A percentile compares a stretch with the other conserved stretches of the same genome.
Evolutionary conservation across 306 rosid genomes (phyloP).

Genomic region (Astragalus membranaceus): DNA sequence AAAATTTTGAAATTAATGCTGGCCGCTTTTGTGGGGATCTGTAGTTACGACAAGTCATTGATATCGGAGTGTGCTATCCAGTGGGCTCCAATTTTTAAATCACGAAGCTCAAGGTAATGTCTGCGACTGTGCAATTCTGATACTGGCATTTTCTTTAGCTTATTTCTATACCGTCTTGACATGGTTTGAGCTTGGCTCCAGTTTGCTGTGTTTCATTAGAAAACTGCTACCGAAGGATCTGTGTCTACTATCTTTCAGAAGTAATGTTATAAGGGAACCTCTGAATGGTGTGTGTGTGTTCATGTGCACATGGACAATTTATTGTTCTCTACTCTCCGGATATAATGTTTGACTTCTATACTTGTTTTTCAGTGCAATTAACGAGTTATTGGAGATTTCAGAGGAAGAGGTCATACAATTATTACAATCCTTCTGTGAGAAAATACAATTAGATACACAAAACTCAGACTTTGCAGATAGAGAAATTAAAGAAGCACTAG

Average conservation of each 20-base stretch:
- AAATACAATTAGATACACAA: conserved; percentile 29
- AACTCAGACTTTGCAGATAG: conserved; percentile 28
- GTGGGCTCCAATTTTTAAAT: conserved; percentile 71
- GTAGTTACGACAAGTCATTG: conserved; percentile 25
- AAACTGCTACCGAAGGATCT: conserved; percentile 36
- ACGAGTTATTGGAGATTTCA: conserved; percentile 53
- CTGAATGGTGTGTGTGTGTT: neutral
- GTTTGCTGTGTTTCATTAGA: conserved; percentile 61
- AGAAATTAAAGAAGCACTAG: conserved; percentile 28
- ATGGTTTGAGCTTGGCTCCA: conserved; percentile 31
- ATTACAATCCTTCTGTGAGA: conserved; percentile 53
- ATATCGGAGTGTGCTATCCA: conserved; percentile 58
- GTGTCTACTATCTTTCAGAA: conserved; percentile 41
- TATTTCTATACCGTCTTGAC: conserved; percentile 25
- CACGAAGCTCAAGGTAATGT: conserved; percentile 50
- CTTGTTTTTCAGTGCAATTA: conserved; percentile 51
- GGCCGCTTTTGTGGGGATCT: conserved; percentile 60
- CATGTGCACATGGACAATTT: neutral
- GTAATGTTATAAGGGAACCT: conserved; percentile 58
- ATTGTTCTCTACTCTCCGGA: neutral
- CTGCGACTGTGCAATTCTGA: neutral
- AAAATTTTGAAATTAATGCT: conserved; percentile 58
- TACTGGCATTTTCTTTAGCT: conserved; percentile 9
- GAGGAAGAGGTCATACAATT: too few relatives aligned
- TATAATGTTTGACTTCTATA: conserved; percentile 13